phyloP scores from a whole-genome alignment of 257 asterid species.

The Solanum etuberosum region DNA sequence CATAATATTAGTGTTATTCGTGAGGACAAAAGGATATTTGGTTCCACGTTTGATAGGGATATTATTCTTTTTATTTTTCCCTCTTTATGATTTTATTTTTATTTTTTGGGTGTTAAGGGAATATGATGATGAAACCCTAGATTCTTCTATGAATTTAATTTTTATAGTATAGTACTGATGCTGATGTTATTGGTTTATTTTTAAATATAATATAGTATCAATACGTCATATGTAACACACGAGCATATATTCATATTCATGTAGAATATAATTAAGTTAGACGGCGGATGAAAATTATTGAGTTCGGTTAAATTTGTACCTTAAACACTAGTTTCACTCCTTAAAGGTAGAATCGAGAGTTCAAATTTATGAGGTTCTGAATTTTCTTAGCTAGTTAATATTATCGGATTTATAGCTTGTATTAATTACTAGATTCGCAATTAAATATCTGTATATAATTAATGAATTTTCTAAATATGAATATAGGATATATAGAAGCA shows the following conservation, averaged over 20 bases:
- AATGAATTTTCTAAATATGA: not conserved
- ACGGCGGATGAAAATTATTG: not conserved
- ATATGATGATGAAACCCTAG: not conserved
- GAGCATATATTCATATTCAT: not conserved
- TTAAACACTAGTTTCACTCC: not conserved
- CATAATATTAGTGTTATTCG: not conserved
- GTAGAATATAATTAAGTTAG: not conserved
- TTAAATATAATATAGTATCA: not conserved
- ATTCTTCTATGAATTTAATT: not conserved
- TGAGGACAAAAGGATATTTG: not conserved
- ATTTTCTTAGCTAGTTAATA: not conserved
- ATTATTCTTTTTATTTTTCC: not conserved
- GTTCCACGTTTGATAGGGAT: not conserved
- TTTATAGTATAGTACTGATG: not conserved
- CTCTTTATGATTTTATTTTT: not conserved
- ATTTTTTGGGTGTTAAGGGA: not conserved
- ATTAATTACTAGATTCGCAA: not conserved
- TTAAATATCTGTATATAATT: not conserved
- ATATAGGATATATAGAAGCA: not conserved
- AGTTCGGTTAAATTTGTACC: not conserved
- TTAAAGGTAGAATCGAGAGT: not conserved
- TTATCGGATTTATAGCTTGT: not conserved
- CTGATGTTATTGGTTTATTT: not conserved
- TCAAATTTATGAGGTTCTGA: not conserved
- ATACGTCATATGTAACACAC: not conserved